Evolutionary conservation across 2,329 filamentous ascomycete species (phyloP), one percentile per base, ranked within the genome.

Genomic region (Periglandula ipomoeae): DNA sequence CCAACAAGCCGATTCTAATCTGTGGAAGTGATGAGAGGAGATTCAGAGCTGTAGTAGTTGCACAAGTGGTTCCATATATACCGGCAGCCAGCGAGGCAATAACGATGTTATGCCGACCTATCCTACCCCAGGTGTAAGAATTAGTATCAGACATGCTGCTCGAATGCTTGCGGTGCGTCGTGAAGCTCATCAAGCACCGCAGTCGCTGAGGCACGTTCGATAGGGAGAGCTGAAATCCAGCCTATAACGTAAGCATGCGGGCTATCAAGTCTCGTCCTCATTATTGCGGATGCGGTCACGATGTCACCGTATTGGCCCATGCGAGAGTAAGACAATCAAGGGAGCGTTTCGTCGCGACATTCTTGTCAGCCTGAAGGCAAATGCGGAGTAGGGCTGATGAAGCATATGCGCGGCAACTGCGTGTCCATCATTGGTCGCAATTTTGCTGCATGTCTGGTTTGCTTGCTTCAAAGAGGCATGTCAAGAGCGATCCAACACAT

Each of bases 51-150:
- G 52, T 56, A 3, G 24, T 55, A 0, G 56, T 48, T 1, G 59
- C 55, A 0, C 53, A 51, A 1, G 23, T 44, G 0, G 34, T 55
- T 0, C 60, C 59, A 7, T 51, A 53, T 0, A 48, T 39, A 0
- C 59, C 58, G 1, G 51, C 53, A 1, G 56, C 47, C 1, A 63
- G 50, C 1, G 53, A 59, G 2, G 56, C 54, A 1, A 63, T 62
- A 1, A 61, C 58, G 0, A 64, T 32, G 2, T 62, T 60, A 30
- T 65, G 60, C 0, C 47, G 9, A 0, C 56, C 53, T 1, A 64
- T 50, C 0, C 54, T 52, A 1, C 59, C 61, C 46, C 55, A 60
- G 0, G 52, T 56, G 26, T 65, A 65, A 0, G 46, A 45, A 30
- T 65, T 65, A 0, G 44, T 44, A 13, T 65, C 61, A 3, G 19